Conservation (phyloP, 2,329 filamentous ascomycete species). For the Fonsecaea pedrosoi region DNA sequence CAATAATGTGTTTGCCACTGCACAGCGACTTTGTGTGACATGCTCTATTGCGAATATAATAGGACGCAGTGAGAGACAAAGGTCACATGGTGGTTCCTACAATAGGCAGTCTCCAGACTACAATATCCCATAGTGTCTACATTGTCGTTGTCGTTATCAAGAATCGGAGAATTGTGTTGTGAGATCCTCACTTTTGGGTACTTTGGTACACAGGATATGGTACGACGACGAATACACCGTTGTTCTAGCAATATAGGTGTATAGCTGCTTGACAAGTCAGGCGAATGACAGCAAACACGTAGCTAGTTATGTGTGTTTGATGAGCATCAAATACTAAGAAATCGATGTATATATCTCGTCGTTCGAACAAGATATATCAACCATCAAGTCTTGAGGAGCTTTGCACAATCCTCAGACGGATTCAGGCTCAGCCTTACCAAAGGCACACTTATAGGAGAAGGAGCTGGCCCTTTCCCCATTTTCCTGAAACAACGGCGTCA, state of each 20-base stretch:
- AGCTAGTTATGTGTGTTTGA: not conserved
- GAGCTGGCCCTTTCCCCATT: not conserved
- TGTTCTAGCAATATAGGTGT: not conserved
- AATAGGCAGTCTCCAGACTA: not conserved
- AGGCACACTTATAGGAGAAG: not conserved
- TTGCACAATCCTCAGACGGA: not conserved
- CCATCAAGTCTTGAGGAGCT: not conserved
- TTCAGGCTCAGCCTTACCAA: not conserved
- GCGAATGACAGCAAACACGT: not conserved
- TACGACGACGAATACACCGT: not conserved
- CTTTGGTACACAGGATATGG: not conserved
- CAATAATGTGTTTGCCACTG: slow-evolving; percentile 47
- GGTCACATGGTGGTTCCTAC: slow-evolving; percentile 52
- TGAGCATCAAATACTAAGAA: not conserved
- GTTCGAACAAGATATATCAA: not conserved
- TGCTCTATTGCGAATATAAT: slow-evolving; percentile 44
- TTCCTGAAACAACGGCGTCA: not conserved
- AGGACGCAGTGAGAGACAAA: slow-evolving; percentile 32
- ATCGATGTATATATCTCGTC: too few species aligned
- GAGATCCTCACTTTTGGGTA: not conserved
- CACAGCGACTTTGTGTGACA: slow-evolving; percentile 46
- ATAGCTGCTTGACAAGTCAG: not conserved
- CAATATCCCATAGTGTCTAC: not conserved
- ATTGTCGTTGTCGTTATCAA: not conserved
- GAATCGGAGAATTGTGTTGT: not conserved